These are phyloP conservation scores for Orychophragmus violaceus DNA, from an alignment of 345 rosid species.

Conservation along the genomic window DNA sequence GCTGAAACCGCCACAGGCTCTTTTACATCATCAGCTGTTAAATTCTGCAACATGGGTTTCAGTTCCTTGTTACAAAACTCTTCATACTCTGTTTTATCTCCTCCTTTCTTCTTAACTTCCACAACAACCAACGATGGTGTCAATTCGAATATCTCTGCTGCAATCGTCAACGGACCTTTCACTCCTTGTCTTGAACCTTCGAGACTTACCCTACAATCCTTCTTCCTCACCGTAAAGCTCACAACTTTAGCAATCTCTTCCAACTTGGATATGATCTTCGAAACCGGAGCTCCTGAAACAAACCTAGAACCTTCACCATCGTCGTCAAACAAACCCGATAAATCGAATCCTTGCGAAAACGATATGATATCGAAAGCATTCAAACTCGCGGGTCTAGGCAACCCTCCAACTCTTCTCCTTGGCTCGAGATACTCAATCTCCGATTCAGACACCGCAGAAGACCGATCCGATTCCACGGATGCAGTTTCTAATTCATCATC, in stretches of 20 bases:
- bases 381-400: background rate
- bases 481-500: background rate
- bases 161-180: background rate
- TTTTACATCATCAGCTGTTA: background rate
- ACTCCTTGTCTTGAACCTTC: background rate
- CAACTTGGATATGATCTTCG: background rate
- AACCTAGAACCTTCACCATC: background rate
- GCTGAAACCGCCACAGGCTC: background rate
- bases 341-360: background rate
- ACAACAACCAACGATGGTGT: background rate
- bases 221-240: background rate
- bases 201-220: background rate
- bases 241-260: background rate
- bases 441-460: background rate
- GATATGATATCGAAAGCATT: background rate
- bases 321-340: background rate
- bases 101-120: background rate
- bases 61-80: background rate
- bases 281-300: background rate
- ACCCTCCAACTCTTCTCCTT: background rate
- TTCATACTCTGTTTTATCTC: background rate
- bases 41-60: background rate
- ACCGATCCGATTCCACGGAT: background rate
- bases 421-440: background rate
- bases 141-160: background rate